These are phyloP conservation scores for Pseudisothecium myosuroides DNA, from an alignment of 225 moss, liverwort and hornwort species.

Conservation along the genomic window DNA sequence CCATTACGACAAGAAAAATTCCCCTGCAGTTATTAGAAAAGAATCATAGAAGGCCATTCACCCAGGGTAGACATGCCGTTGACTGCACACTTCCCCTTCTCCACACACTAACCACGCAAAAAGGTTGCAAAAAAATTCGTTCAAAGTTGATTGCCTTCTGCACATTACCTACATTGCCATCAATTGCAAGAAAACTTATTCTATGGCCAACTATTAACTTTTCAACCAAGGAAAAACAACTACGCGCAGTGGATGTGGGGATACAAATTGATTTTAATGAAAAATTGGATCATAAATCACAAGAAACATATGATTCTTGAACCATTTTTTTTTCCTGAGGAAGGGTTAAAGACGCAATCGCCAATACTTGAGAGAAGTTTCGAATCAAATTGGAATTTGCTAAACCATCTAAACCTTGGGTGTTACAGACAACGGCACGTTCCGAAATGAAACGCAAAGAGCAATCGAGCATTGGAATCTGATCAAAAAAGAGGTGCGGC, in stretches of 20 bases:
- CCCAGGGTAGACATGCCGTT: not conserved
- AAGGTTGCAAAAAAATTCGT: not conserved
- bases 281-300: not conserved
- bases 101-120: not conserved
- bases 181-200: not conserved
- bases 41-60: not conserved
- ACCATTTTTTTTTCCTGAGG: not conserved
- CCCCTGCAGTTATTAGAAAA: not conserved
- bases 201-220: not conserved
- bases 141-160: not conserved
- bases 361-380: not conserved
- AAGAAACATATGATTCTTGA: not conserved
- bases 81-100: not conserved
- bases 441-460: not conserved
- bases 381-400: not conserved
- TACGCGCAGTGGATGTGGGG: no score
- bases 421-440: not conserved
- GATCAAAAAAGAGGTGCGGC: not conserved
- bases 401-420: not conserved
- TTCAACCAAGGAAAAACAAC: not conserved
- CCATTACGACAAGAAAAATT: not conserved
- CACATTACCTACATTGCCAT: not conserved
- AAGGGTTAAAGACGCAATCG: not conserved
- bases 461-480: not conserved
- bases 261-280: not conserved